Conservation (phyloP, 352 stramenopile species). For the Phytophthora europaea region DNA sequence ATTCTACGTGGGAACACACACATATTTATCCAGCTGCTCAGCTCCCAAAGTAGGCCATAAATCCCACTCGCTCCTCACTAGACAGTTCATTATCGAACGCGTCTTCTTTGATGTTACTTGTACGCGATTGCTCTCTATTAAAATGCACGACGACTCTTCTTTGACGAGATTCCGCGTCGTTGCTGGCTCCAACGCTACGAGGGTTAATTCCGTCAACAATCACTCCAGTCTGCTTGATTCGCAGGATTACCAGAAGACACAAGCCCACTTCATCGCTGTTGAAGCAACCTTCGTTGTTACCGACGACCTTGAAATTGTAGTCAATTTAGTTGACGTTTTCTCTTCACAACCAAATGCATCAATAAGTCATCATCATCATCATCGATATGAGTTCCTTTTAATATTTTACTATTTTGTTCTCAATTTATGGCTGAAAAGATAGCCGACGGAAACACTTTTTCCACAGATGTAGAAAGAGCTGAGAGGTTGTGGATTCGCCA, state of each 20-base stretch:
- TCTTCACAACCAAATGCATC: neutral
- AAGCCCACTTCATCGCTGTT: too few relatives aligned
- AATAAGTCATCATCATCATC: neutral
- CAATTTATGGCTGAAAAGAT: neutral
- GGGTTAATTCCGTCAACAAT: too few relatives aligned
- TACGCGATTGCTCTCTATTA: too few relatives aligned
- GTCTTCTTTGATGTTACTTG: too few relatives aligned
- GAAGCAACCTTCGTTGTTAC: too few relatives aligned
- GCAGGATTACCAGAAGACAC: too few relatives aligned
- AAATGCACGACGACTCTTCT: too few relatives aligned
- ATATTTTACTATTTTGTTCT: too few relatives aligned
- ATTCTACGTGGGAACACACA: constrained; percentile 9
- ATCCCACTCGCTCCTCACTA: neutral
- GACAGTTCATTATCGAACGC: neutral
- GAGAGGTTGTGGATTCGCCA: neutral
- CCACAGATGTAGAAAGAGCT: neutral
- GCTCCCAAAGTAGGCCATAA: neutral
- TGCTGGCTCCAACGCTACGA: too few relatives aligned
- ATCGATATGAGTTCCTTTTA: neutral
- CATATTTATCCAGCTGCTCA: neutral
- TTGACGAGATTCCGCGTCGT: too few relatives aligned
- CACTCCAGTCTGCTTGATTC: too few relatives aligned
- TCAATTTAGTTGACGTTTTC: neutral
- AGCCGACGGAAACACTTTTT: neutral
- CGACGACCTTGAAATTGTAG: neutral